Percentiles rank a stretch among this genome's conserved stretches.
These are phyloP conservation scores for Fusarium sp. DNA, from an alignment of 2,329 filamentous ascomycete genomes.

Conservation along the genomic window DNA sequence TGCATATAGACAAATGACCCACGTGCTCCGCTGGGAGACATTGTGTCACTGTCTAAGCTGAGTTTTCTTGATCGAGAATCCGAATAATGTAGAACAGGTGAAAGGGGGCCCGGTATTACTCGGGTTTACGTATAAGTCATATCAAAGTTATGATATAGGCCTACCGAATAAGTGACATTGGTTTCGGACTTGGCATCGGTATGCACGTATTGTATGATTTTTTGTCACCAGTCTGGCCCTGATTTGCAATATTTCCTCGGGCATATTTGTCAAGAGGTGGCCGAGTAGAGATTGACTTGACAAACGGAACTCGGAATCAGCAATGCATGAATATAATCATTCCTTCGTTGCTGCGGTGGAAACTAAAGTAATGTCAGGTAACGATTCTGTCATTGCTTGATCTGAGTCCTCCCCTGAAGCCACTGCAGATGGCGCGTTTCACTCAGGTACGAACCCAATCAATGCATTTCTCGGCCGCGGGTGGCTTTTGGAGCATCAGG, in stretches of 20 bases:
- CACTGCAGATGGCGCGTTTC: conserved; percentile 45
- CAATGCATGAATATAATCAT: conserved; percentile 9
- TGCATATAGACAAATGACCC: conserved; percentile 6
- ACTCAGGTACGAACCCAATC: conserved; percentile 46
- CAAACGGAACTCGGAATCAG: conserved; percentile 6
- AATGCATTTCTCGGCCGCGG: conserved; percentile 27
- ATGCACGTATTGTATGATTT: too few species aligned
- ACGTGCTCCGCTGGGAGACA: conserved; percentile 7
- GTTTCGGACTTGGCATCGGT: conserved; percentile 9
- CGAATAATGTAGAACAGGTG: not conserved
- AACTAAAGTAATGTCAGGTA: conserved; percentile 7
- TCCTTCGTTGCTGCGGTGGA: conserved; percentile 18
- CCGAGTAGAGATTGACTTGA: conserved; percentile 2
- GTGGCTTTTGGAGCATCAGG: conserved; percentile 43
- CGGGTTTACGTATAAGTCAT: conserved; percentile 17
- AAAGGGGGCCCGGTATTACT: not conserved
- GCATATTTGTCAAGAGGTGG: not conserved
- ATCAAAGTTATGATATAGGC: conserved; percentile 4
- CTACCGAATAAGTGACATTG: conserved; percentile 16
- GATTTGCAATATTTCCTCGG: not conserved
- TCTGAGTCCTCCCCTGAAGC: conserved; percentile 24
- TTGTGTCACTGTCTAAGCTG: conserved; percentile 2
- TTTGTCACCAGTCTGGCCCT: not conserved
- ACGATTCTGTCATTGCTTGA: conserved; percentile 9
- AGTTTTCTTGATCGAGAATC: not conserved